Conservation (phyloP, 1,284 basidiomycete genomes). For the Malassezia dermatis region DNA sequence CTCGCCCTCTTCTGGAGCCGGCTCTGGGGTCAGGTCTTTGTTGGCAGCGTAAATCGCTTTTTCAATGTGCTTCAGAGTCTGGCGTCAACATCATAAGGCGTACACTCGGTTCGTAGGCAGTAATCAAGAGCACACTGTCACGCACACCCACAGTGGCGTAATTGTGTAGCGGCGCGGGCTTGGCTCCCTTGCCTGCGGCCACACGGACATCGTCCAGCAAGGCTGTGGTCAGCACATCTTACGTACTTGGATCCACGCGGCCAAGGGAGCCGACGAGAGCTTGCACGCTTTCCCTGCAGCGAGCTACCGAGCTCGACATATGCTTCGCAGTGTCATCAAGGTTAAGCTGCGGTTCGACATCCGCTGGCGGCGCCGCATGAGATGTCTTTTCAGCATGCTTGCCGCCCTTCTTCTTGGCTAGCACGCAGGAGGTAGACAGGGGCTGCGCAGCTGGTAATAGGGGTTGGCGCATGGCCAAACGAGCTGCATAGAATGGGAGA, state of each 20-base stretch:
- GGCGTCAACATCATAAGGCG: constrained; percentile 1
- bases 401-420: constrained; percentile 11
- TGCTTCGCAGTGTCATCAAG: constrained; percentile 1
- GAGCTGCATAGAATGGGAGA: neutral
- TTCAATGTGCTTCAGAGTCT: constrained; percentile 43
- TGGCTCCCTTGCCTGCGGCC: constrained; percentile 8
- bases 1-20: constrained; percentile 26
- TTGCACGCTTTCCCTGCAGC: constrained; percentile 11
- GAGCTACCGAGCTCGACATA: neutral
- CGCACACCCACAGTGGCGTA: constrained; percentile 42
- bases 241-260: constrained; percentile 16
- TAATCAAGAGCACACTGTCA: constrained; percentile 36
- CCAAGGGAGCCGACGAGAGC: constrained; percentile 7
- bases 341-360: constrained; percentile 11
- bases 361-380: constrained; percentile 2
- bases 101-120: constrained; percentile 35
- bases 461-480: neutral
- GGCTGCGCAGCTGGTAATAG: neutral
- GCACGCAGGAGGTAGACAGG: neutral
- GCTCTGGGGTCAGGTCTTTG: constrained; percentile 35
- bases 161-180: constrained; percentile 30
- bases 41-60: constrained; percentile 36
- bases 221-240: constrained; percentile 2
- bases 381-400: neutral
- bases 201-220: constrained; percentile 35